Percentiles rank a stretch among this genome's conserved stretches.
Conservation (phyloP, 805 yeast genomes). For the Cyberlindnera mrakii region DNA sequence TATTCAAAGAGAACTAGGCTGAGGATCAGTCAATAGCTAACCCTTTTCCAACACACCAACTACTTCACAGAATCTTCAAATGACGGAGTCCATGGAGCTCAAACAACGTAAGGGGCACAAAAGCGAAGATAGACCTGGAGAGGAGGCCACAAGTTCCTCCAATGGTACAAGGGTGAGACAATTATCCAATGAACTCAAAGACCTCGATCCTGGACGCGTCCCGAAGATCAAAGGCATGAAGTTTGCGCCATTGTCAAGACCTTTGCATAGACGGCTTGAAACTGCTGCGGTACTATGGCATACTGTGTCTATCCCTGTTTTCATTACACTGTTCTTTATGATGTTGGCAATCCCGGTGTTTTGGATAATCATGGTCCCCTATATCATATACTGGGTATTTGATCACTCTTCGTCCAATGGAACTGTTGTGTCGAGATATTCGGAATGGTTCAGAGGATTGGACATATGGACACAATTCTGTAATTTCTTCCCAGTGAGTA, state of each 20-base stretch:
- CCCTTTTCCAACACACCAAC: too few relatives aligned
- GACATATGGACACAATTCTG: slow-evolving; percentile 67
- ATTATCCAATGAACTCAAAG: slow-evolving; percentile 1
- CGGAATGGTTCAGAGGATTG: slow-evolving; percentile 49
- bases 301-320: slow-evolving; percentile 59
- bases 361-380: slow-evolving; percentile 67
- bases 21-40: too few relatives aligned
- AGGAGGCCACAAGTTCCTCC: background rate
- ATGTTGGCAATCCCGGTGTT: slow-evolving; percentile 51
- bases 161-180: background rate
- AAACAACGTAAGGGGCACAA: background rate
- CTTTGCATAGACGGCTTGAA: slow-evolving; percentile 52
- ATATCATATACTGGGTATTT: slow-evolving; percentile 48
- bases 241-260: slow-evolving; percentile 54
- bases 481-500: slow-evolving; percentile 70
- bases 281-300: slow-evolving; percentile 71
- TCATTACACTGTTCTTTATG: slow-evolving; percentile 48
- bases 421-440: slow-evolving; percentile 49
- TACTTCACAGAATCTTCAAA: background rate
- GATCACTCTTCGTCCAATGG: slow-evolving; percentile 79
- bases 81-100: background rate
- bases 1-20: too few relatives aligned
- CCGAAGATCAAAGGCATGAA: slow-evolving; percentile 10
- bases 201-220: background rate
- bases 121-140: background rate